Percentiles rank a stretch among this genome's conserved stretches.
These are phyloP conservation scores for Rauvolfia tetraphylla DNA, from an alignment of 257 asterid species.

Conservation along the genomic window DNA sequence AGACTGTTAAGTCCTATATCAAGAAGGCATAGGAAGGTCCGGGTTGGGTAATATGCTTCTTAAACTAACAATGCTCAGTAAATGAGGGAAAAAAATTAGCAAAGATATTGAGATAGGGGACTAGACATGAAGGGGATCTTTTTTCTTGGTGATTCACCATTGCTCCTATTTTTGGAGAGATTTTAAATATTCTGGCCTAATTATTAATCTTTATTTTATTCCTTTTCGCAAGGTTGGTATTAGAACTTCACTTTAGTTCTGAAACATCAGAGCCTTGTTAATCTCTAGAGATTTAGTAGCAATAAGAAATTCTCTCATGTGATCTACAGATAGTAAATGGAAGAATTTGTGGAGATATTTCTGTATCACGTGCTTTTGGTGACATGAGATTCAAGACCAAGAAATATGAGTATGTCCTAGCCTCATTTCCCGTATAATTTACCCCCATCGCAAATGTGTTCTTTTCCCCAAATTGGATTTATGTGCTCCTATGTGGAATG, in stretches of 20 bases:
- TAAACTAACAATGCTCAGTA: not conserved
- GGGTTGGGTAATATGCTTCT: not conserved
- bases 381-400: conserved; percentile 81
- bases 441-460: not conserved
- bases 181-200: not conserved
- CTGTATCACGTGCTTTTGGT: conserved; percentile 98
- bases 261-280: not conserved
- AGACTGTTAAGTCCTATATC: not conserved
- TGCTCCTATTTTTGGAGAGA: not conserved
- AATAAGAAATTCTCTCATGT: conserved; percentile 4
- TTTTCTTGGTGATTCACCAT: not conserved
- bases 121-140: not conserved
- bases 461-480: not conserved
- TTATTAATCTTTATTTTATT: not conserved
- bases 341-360: conserved; percentile 88
- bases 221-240: not conserved
- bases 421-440: conserved; percentile 13
- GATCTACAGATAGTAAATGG: conserved; percentile 67
- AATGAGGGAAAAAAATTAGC: not conserved
- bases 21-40: not conserved
- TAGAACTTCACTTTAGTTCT: not conserved
- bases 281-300: not conserved
- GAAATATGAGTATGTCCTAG: conserved; percentile 59
- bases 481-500: not conserved
- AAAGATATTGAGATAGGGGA: not conserved